A percentile compares a stretch with the other conserved stretches of the same genome.
Evolutionary conservation across 1,284 basidiomycete species (phyloP).

Genomic region (Vanrija humicola): DNA sequence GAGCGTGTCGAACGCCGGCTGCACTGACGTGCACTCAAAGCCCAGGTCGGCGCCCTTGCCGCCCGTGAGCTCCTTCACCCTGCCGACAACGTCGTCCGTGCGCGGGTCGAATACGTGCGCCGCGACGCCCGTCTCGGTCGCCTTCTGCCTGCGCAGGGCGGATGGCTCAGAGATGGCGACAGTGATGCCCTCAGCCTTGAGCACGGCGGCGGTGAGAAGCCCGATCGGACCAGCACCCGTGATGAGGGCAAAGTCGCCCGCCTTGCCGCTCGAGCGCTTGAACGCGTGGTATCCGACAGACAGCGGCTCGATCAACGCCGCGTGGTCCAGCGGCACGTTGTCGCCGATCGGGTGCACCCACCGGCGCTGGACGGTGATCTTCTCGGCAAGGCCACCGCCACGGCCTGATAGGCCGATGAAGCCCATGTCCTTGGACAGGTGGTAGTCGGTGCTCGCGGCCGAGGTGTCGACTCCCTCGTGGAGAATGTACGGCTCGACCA

Average conservation of each 20-base stretch:
- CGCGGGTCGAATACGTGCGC: slow-evolving; percentile 12
- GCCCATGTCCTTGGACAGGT: slow-evolving; percentile 15
- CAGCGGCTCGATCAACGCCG: slow-evolving; percentile 19
- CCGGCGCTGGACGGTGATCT: slow-evolving; percentile 15
- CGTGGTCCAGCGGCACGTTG: slow-evolving; percentile 13
- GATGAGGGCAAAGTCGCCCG: slow-evolving; percentile 16
- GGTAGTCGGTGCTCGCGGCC: slow-evolving; percentile 10
- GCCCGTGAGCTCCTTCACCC: background rate
- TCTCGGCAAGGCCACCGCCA: slow-evolving; percentile 15
- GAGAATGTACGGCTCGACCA: slow-evolving; percentile 41
- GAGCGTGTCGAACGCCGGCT: slow-evolving; percentile 15
- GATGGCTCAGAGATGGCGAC: slow-evolving; percentile 15
- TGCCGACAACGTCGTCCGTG: slow-evolving; percentile 4
- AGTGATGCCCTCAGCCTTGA: slow-evolving; percentile 14
- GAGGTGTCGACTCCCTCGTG: slow-evolving; percentile 8
- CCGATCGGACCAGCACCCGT: slow-evolving; percentile 15
- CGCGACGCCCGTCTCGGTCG: slow-evolving; percentile 12
- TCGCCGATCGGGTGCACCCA: slow-evolving; percentile 18
- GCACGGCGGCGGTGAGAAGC: slow-evolving; percentile 15
- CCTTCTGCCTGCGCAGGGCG: slow-evolving; percentile 5
- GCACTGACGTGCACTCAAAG: slow-evolving; percentile 17
- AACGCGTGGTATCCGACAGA: slow-evolving; percentile 15
- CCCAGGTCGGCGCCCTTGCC: slow-evolving; percentile 14
- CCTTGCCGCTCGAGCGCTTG: slow-evolving; percentile 9
- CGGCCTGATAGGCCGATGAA: slow-evolving; percentile 18